Evolutionary conservation across 208 protist species (phyloP), one percentile per base, ranked within the genome.

Genomic region (Angomonas desouzai): DNA sequence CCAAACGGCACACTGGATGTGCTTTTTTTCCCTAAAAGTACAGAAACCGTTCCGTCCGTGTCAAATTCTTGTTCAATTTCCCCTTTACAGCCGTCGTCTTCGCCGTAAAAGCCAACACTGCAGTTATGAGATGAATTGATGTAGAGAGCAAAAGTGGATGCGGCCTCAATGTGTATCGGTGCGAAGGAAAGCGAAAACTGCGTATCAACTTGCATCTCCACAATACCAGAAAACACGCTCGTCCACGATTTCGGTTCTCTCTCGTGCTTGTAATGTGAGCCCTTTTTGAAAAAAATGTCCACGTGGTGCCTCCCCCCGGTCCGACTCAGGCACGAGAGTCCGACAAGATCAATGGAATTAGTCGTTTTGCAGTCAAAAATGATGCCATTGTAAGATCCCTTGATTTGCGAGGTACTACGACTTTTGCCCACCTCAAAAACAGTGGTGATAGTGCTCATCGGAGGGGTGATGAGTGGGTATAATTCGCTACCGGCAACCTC

Each of bases 71-170:
- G 67, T 13, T 82, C 87, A 34, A 93, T 80, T 34, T 79, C 80
- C 13, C 85, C 91, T 6, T 65, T 62, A 64, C 83, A 91, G 11
- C 87, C 87, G 49, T 91, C 84, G 57, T 94, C 87, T 63, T 89
- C 83, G 34, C 78, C 69, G 68, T 91, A 96, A 59, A 87, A 61
- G 47, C 91, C 83, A 34, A 96, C 75, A 16, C 84, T 88, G 68
- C 82, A 96, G 77, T 93, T 96, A 67, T 93, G 84, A 3, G 85
- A 90, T 10, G 86, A 85, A 75, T 96, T 92, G 57, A 96, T 79
- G 68, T 93, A 96, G 20, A 96, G 79, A 18, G 87, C 68, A 67
- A 96, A 94, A 3, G 79, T 90, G 33, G 70, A 68, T 51, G 77
- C 76, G 4, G 75, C 62, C 16, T 91, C 85, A 11, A 94, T 66